Conservation (phyloP, 345 rosid genomes). For the Theobroma cacao region DNA sequence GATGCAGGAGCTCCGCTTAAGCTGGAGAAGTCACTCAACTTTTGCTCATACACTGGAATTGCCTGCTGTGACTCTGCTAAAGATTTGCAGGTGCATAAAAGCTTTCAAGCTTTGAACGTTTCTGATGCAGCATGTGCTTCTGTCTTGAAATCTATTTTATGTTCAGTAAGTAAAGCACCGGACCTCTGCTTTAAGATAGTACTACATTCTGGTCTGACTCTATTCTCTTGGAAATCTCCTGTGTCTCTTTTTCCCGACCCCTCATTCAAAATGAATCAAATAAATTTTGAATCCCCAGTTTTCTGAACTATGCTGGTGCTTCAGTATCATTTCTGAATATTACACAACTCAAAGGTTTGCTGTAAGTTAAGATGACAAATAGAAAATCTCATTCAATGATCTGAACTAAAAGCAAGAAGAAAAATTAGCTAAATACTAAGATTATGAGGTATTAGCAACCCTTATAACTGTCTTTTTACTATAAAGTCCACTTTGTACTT, state of each 20-base stretch:
- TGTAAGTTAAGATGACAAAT: too few relatives aligned
- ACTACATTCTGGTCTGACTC: neutral
- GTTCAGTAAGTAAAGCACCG: conserved; percentile 25
- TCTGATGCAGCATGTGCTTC: conserved; percentile 22
- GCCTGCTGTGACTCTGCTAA: conserved; percentile 26
- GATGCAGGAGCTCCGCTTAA: conserved; percentile 25
- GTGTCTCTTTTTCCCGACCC: neutral
- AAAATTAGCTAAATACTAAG: too few relatives aligned
- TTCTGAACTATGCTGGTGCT: neutral
- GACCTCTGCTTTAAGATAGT: neutral
- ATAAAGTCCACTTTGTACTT: too few relatives aligned
- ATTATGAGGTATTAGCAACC: too few relatives aligned
- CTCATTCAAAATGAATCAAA: neutral
- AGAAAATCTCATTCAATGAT: too few relatives aligned
- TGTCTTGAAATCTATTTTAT: conserved; percentile 25
- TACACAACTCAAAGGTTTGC: neutral
- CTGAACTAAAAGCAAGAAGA: too few relatives aligned
- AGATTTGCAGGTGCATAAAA: conserved; percentile 25
- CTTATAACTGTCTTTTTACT: too few relatives aligned
- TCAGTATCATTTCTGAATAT: neutral
- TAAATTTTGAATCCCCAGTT: neutral
- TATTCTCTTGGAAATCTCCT: neutral
- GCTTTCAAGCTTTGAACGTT: conserved; percentile 27
- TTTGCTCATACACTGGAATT: conserved; percentile 30
- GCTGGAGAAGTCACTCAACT: conserved; percentile 9